Conservation (phyloP, 257 asterid species). For the Ligustrum vulgare region DNA sequence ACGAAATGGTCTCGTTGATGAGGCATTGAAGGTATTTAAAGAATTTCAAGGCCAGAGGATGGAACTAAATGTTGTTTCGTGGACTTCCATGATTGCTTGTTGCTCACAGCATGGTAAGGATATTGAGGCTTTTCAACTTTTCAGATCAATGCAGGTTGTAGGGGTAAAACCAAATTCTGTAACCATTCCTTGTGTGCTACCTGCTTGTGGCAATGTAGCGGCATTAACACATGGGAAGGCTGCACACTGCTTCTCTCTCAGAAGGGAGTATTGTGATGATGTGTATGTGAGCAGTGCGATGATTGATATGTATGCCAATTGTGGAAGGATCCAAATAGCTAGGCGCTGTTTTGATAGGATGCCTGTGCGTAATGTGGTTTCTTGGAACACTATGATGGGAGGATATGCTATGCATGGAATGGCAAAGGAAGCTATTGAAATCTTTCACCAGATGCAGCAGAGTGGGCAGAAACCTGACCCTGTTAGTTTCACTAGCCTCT, state of each 20-base stretch:
- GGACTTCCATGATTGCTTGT: conserved; percentile 88
- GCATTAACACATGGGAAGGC: conserved; percentile 83
- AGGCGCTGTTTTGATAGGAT: conserved; percentile 57
- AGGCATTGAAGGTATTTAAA: conserved; percentile 58
- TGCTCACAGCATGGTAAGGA: conserved; percentile 89
- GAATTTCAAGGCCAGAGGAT: conserved; percentile 38
- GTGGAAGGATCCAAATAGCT: conserved; percentile 72
- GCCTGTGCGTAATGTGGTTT: conserved; percentile 61
- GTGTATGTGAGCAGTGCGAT: conserved; percentile 81
- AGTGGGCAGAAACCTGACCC: conserved; percentile 66
- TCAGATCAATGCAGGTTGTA: conserved; percentile 72
- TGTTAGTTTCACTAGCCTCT: conserved; percentile 78
- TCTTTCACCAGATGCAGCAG: conserved; percentile 54
- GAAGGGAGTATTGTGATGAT: conserved; percentile 46
- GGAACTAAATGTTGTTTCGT: conserved; percentile 81
- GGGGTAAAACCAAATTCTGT: conserved; percentile 72
- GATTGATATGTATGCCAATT: conserved; percentile 88
- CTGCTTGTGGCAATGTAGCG: conserved; percentile 89
- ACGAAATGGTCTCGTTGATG: conserved; percentile 70
- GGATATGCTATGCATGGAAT: conserved; percentile 89
- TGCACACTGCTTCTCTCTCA: conserved; percentile 74
- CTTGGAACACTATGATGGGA: conserved; percentile 87
- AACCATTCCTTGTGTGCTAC: conserved; percentile 85
- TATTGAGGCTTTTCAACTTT: conserved; percentile 75
- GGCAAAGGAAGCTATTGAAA: conserved; percentile 60